phyloP scores from a whole-genome alignment of 352 stramenopile species.

The Phytophthora pistaciae region DNA sequence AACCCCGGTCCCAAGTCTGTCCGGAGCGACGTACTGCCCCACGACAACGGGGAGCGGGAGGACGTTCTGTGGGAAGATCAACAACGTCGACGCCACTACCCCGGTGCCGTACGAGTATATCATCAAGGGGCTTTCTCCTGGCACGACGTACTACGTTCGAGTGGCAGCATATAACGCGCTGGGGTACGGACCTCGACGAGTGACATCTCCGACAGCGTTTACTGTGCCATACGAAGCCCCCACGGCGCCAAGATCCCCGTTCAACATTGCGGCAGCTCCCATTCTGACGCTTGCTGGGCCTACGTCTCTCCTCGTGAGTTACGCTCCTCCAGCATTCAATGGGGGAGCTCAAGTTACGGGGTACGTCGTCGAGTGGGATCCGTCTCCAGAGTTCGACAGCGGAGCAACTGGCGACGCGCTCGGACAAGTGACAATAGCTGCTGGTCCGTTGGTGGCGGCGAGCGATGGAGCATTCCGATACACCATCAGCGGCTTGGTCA shows the following conservation, averaged over 20 bases:
- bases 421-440: constrained; percentile 40
- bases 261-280: constrained; percentile 62
- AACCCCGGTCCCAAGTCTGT: constrained; percentile 44
- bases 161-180: constrained; percentile 76
- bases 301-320: constrained; percentile 83
- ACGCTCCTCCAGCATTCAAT: constrained; percentile 81
- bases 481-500: constrained; percentile 61
- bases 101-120: constrained; percentile 56
- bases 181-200: constrained; percentile 65
- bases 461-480: constrained; percentile 45
- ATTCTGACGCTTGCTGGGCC: constrained; percentile 74
- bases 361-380: constrained; percentile 94
- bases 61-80: constrained; percentile 42
- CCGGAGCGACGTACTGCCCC: constrained; percentile 62
- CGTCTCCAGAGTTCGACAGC: constrained; percentile 77
- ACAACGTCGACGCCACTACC: constrained; percentile 21
- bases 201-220: constrained; percentile 63
- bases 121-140: constrained; percentile 66
- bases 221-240: constrained; percentile 76
- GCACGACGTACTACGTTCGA: constrained; percentile 71
- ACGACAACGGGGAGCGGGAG: constrained; percentile 38
- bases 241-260: constrained; percentile 61
- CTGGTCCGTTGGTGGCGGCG: constrained; percentile 25
- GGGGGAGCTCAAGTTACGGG: constrained; percentile 89
- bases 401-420: constrained; percentile 65